Evolutionary conservation across 176 grass and related monocot species (phyloP), one percentile per base, ranked within the genome.

Genomic region (Aegilops umbellulata): DNA sequence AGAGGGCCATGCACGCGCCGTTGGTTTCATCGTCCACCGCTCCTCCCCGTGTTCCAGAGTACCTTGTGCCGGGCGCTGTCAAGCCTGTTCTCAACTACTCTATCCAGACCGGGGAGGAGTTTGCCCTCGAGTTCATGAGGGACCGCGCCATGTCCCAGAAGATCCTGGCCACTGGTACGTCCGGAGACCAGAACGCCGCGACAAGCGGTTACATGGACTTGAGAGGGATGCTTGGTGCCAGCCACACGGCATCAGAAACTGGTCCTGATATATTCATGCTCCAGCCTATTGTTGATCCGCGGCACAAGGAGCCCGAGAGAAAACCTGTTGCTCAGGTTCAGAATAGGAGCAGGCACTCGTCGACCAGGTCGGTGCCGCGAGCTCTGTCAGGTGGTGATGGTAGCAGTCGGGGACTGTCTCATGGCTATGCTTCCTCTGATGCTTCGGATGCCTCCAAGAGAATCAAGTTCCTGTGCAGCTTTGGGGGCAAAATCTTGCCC

Each of bases 101-200:
- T 64, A 99, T 99, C 85, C 95, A 98, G 82, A 99, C 97, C 0
- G 97, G 97, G 26, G 97, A 99, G 76, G 97, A 97, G 60, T 99
- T 99, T 73, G 90, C 97, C 16, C 79, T 99, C 77, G 97, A 99
- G 63, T 99, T 99, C 81, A 97, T 99, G 94, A 85, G 92, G 79
- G 95, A 97, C 51, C 92, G 95, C 58, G 89, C 80, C 80, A 91
- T 94, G 42, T 65, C 92, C 76, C 94, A 94, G 83, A 99, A 95
- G 36, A 71, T 87, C 32, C 61, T 44, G 14, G 75, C 86, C 62
- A 83, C 94, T 79, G 88, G 86, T 30, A 80, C 89, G 65, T 57
- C 81, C 29, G 67, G 80, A n/a, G 89, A 95, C 72, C 91, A 87
- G 65, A 89, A 87, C 83, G 57, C 84, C 23, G 49, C 31, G 12